Evolutionary conservation across 768 basidiomycete species (phyloP).

Genomic region (Hysterangium stoloniferum): DNA sequence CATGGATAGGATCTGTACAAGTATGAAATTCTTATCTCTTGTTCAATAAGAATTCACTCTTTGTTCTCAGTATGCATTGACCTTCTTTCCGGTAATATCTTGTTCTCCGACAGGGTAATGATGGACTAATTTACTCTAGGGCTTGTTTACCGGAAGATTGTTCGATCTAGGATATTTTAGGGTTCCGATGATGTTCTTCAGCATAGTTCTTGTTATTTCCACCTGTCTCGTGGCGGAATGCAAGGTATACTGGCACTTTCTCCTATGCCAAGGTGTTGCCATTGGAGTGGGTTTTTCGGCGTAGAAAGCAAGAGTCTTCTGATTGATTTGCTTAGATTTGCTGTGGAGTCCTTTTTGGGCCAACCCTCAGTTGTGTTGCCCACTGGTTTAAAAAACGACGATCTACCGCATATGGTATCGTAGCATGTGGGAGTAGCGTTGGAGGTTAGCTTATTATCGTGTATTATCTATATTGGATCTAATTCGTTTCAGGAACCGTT

Average conservation of each 20-base stretch:
- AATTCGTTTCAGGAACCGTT: slow-evolving; percentile 9
- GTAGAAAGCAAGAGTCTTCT: neutral
- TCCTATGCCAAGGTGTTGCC: slow-evolving; percentile 65
- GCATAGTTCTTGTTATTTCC: slow-evolving; percentile 41
- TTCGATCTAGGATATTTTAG: slow-evolving; percentile 69
- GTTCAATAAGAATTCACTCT: neutral
- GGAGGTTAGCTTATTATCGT: slow-evolving; percentile 41
- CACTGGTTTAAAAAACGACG: slow-evolving; percentile 41
- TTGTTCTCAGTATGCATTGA: slow-evolving; percentile 17
- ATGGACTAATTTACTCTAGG: slow-evolving; percentile 59
- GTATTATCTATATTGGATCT: slow-evolving; percentile 43
- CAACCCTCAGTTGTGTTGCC: slow-evolving; percentile 14
- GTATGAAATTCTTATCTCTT: slow-evolving; percentile 24
- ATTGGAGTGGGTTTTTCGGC: slow-evolving; percentile 42
- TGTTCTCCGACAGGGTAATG: neutral
- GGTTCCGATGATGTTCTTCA: slow-evolving; percentile 39
- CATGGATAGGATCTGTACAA: slow-evolving; percentile 78
- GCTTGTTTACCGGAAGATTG: slow-evolving; percentile 51
- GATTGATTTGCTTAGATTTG: slow-evolving; percentile 7
- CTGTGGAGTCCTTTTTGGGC: slow-evolving; percentile 17
- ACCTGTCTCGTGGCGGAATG: slow-evolving; percentile 69
- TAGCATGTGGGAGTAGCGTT: slow-evolving; percentile 57
- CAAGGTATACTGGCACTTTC: slow-evolving; percentile 67
- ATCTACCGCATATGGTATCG: slow-evolving; percentile 51
- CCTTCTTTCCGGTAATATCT: slow-evolving; percentile 18